phyloP scores from a whole-genome alignment of 2,329 filamentous ascomycete genomes.

The Ophiostoma sp. region DNA sequence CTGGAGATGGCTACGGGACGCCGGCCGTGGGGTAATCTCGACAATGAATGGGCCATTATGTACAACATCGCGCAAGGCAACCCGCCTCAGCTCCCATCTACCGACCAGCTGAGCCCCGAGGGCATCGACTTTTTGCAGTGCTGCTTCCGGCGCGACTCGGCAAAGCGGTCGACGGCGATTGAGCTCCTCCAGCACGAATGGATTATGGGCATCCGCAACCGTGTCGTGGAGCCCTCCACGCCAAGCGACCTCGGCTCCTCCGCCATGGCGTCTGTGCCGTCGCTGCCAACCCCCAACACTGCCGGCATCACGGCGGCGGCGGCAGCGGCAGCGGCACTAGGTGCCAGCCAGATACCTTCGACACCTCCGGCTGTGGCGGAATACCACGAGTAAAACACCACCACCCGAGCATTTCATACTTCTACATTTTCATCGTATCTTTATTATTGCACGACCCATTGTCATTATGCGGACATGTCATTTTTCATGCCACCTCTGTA shows the following conservation, averaged over 20 bases:
- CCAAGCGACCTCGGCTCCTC: slow-evolving; percentile 52
- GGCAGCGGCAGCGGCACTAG: not conserved
- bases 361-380: not conserved
- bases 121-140: slow-evolving; percentile 84
- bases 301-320: slow-evolving; percentile 26
- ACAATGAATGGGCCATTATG: slow-evolving; percentile 99
- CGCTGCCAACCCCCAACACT: slow-evolving; percentile 17
- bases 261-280: not conserved
- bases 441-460: no score
- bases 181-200: slow-evolving; percentile 93
- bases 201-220: slow-evolving; percentile 62
- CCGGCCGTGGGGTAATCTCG: slow-evolving; percentile 87
- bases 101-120: slow-evolving; percentile 74
- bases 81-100: slow-evolving; percentile 73
- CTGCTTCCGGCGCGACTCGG: slow-evolving; percentile 83
- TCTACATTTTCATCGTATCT: no score
- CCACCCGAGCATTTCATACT: no score
- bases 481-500: no score
- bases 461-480: no score
- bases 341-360: not conserved
- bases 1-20: slow-evolving; percentile 95
- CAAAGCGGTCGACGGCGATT: slow-evolving; percentile 70
- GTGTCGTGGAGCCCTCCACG: slow-evolving; percentile 59
- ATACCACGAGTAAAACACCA: not conserved
- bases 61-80: slow-evolving; percentile 99